Evolutionary conservation across 768 basidiomycete species (phyloP).

Genomic region (Tylopilus rubrobrunneus): DNA sequence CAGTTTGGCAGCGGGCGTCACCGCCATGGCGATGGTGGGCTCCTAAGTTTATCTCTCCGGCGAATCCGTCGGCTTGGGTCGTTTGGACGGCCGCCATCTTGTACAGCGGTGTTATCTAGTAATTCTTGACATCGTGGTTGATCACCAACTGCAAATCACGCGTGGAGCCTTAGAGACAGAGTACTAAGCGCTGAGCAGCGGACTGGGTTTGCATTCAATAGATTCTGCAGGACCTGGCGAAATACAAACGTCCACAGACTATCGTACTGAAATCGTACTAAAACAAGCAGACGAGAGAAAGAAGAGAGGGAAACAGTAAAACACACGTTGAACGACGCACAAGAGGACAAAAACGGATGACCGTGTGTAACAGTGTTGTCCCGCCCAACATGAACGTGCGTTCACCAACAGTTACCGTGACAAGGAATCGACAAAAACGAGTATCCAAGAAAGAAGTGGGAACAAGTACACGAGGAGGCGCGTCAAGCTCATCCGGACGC

Average conservation of each 20-base stretch:
- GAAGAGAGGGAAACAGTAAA: not conserved
- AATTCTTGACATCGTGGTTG: not conserved
- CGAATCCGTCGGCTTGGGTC: not conserved
- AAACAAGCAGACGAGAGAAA: not conserved
- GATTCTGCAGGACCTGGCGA: slow-evolving; percentile 3
- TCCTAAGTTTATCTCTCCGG: slow-evolving; percentile 6
- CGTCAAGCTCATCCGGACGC: not conserved
- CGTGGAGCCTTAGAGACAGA: no score
- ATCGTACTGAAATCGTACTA: not conserved
- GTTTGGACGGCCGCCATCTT: not conserved
- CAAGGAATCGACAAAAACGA: not conserved
- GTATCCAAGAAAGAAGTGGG: not conserved
- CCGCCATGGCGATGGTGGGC: slow-evolving; percentile 60
- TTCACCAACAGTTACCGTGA: not conserved
- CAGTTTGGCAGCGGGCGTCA: slow-evolving; percentile 59
- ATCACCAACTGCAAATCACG: not conserved
- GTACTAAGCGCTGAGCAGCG: no score
- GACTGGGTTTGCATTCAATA: not conserved
- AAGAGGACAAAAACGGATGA: not conserved
- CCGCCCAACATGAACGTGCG: not conserved
- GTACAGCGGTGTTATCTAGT: not conserved
- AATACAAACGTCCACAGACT: not conserved
- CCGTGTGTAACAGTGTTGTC: not conserved
- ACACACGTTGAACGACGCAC: not conserved
- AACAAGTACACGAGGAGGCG: not conserved